These are phyloP conservation scores for Arctostaphylos glauca DNA, from an alignment of 148 eudicot genomes.

Conservation along the genomic window DNA sequence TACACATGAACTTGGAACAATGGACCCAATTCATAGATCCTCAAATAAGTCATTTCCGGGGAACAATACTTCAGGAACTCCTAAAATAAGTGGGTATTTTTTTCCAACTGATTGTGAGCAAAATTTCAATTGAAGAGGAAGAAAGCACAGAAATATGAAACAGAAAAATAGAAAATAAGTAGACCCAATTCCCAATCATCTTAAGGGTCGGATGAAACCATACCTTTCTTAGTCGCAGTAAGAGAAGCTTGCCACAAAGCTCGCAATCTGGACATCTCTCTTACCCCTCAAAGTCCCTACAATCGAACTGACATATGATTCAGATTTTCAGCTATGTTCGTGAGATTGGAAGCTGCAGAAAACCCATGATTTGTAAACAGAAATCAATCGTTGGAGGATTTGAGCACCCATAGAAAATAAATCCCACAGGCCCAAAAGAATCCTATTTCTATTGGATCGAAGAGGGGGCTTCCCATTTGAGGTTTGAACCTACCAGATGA, in stretches of 20 bases:
- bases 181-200: neutral
- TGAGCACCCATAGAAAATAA: neutral
- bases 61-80: neutral
- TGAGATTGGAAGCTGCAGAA: neutral
- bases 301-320: neutral
- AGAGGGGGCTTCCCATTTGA: no score
- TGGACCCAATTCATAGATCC: neutral
- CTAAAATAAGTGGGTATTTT: neutral
- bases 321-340: neutral
- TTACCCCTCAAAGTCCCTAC: constrained; percentile 18
- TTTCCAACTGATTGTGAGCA: neutral
- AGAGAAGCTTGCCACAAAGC: constrained; percentile 76
- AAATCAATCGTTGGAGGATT: neutral
- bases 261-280: constrained; percentile 71
- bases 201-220: neutral
- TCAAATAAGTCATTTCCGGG: neutral
- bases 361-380: neutral
- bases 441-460: no score
- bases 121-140: neutral
- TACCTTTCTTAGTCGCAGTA: constrained; percentile 85
- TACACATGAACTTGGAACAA: neutral
- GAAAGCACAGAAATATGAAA: neutral
- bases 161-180: neutral
- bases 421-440: no score
- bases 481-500: no score